Conservation (phyloP, 2,329 filamentous ascomycete genomes). For the Colletotrichum godetiae region DNA sequence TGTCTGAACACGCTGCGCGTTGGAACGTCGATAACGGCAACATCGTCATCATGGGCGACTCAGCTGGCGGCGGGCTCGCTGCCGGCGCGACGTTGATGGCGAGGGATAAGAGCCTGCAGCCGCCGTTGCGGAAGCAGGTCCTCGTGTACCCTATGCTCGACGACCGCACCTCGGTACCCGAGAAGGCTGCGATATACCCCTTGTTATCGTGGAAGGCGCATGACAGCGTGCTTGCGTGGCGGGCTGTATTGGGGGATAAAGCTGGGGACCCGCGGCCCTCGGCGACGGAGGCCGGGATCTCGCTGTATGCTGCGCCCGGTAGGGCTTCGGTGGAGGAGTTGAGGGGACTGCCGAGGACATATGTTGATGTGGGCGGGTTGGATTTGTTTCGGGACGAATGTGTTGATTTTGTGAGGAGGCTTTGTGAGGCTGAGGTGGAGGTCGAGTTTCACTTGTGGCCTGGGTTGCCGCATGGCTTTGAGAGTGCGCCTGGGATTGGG, state of each 20-base stretch:
- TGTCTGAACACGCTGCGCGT: constrained; percentile 38
- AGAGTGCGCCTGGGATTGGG: constrained; percentile 32
- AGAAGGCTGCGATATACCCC: constrained; percentile 5
- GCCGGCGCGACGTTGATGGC: constrained; percentile 52
- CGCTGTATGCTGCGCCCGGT: constrained; percentile 40
- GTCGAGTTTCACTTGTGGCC: constrained; percentile 54
- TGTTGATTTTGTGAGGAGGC: constrained; percentile 44
- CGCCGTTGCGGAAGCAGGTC: constrained; percentile 44
- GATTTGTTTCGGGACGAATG: constrained; percentile 52
- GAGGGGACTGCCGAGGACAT: constrained; percentile 47
- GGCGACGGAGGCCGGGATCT: constrained; percentile 26
- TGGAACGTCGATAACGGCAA: constrained; percentile 37
- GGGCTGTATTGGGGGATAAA: constrained; percentile 35
- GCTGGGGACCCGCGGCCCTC: constrained; percentile 20
- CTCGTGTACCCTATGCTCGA: constrained; percentile 49
- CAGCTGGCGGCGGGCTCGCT: constrained; percentile 38
- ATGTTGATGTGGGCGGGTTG: constrained; percentile 51
- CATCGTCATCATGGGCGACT: constrained; percentile 40
- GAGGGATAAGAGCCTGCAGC: constrained; percentile 39
- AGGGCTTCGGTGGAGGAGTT: constrained; percentile 37
- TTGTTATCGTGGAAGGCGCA: constrained; percentile 37
- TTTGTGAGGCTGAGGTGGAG: constrained; percentile 46
- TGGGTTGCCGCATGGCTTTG: constrained; percentile 53
- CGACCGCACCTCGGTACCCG: constrained; percentile 38
- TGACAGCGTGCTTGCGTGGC: constrained; percentile 40